These are phyloP conservation scores for Colletotrichum filicis DNA, from an alignment of 2,329 filamentous ascomycete genomes.

Conservation along the genomic window DNA sequence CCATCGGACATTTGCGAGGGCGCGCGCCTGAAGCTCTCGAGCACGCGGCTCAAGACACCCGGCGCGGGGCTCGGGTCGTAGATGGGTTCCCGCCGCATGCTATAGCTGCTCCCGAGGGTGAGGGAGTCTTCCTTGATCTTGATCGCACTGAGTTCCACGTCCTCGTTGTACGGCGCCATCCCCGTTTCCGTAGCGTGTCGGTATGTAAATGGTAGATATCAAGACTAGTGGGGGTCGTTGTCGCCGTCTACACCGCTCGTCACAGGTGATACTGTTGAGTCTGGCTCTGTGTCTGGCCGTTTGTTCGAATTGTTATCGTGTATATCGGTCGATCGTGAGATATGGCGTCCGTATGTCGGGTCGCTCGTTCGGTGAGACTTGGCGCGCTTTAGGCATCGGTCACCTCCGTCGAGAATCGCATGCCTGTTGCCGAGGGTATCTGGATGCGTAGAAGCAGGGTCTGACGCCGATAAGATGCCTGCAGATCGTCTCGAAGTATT, in stretches of 20 bases:
- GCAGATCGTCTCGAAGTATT: not conserved
- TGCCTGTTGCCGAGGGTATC: slow-evolving; percentile 18
- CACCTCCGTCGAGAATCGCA: slow-evolving; percentile 15
- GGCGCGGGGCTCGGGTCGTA: slow-evolving; percentile 52
- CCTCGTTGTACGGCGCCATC: slow-evolving; percentile 51
- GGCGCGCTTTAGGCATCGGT: slow-evolving; percentile 14
- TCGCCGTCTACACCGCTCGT: not conserved
- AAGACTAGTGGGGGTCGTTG: not conserved
- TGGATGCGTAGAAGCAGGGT: not conserved
- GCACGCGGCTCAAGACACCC: slow-evolving; percentile 53
- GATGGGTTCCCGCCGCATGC: slow-evolving; percentile 62
- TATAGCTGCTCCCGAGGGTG: slow-evolving; percentile 60
- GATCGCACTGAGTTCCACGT: slow-evolving; percentile 68
- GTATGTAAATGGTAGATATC: not conserved
- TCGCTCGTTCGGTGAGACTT: slow-evolving; percentile 3
- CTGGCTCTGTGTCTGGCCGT: not conserved
- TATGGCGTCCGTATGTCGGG: not conserved
- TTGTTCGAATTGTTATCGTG: not conserved
- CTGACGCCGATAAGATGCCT: not conserved
- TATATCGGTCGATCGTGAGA: slow-evolving; percentile 3
- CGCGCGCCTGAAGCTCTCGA: slow-evolving; percentile 74
- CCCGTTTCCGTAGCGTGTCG: slow-evolving; percentile 18
- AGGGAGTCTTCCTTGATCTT: slow-evolving; percentile 69
- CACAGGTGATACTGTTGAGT: not conserved
- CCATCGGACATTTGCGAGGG: slow-evolving; percentile 55